Evolutionary conservation across 78 protist genomes (phyloP).

Genomic region (Cyanophora paradoxa): DNA sequence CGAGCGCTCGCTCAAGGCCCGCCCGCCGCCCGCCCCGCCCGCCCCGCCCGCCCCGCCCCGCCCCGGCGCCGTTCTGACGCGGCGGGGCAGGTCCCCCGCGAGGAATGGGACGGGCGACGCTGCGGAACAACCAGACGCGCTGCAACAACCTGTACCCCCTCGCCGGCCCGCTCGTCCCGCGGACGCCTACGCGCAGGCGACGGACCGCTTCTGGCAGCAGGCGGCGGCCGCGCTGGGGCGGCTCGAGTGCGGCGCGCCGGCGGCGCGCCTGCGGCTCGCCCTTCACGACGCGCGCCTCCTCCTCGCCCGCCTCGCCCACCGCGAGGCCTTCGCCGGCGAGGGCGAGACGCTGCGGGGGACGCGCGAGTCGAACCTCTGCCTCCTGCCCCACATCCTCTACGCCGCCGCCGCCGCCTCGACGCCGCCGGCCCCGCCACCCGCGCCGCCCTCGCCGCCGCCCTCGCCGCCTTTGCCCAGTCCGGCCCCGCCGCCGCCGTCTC

Average conservation of each 20-base stretch:
- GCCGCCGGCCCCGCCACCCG: not conserved
- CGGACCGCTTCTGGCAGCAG: not conserved
- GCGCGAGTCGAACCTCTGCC: conserved; percentile 4
- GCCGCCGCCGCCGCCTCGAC: not conserved
- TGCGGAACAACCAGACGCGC: conserved; percentile 65
- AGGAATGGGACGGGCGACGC: conserved; percentile 84
- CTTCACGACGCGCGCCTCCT: conserved; percentile 21
- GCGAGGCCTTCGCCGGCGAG: conserved; percentile 15
- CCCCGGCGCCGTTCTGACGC: not conserved
- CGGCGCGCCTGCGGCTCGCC: not conserved
- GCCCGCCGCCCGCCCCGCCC: too few relatives aligned
- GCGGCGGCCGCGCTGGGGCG: too few relatives aligned
- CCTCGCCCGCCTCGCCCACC: conserved; percentile 7
- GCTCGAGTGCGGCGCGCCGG: conserved; percentile 13
- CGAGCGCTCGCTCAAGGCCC: conserved; percentile 24
- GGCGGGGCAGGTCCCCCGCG: too few relatives aligned
- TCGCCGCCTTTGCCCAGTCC: not conserved
- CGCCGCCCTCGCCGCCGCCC: not conserved
- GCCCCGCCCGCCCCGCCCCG: not conserved
- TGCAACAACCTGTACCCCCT: conserved; percentile 74
- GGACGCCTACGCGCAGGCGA: conserved; percentile 6
- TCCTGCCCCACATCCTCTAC: conserved; percentile 12
- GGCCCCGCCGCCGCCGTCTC: not conserved
- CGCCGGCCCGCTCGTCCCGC: not conserved
- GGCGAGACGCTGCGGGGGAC: not conserved